Conservation (phyloP, 1,284 basidiomycete genomes). For the Flammula alnicola region DNA sequence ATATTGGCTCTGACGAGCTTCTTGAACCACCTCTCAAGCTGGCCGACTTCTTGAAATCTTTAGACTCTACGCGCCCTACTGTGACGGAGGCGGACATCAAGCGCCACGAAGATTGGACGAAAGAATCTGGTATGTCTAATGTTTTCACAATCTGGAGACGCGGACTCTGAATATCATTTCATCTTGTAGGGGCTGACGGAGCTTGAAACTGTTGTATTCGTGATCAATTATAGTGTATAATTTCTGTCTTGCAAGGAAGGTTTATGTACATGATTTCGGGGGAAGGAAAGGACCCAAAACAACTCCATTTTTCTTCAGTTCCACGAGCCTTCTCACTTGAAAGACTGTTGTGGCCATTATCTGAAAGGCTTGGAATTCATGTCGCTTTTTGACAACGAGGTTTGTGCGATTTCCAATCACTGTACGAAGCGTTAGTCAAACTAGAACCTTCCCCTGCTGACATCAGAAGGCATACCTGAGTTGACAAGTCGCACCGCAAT, state of each 20-base stretch:
- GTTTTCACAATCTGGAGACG: not conserved
- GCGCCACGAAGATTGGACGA: conserved; percentile 92
- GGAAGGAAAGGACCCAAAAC: not conserved
- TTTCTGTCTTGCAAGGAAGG: not conserved
- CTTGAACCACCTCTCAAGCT: conserved; percentile 82
- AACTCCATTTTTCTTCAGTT: no score
- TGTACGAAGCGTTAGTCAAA: no score
- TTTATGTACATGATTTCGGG: not conserved
- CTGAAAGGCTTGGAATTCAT: not conserved
- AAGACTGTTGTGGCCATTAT: no score
- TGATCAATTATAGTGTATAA: not conserved
- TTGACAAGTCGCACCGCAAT: no score
- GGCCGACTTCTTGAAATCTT: conserved; percentile 86
- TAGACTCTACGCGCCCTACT: conserved; percentile 85
- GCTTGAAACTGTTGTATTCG: conserved; percentile 2
- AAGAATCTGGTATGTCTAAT: conserved; percentile 74
- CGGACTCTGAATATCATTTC: not conserved
- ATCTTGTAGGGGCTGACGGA: conserved; percentile 8
- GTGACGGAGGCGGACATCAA: conserved; percentile 90
- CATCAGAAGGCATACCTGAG: no score
- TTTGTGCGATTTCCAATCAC: no score
- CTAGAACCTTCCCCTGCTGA: no score
- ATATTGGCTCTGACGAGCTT: conserved; percentile 87
- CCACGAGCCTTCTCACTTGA: no score
- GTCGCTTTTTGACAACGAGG: no score